A percentile compares a stretch with the other conserved stretches of the same genome.
phyloP scores from a whole-genome alignment of 2,329 filamentous ascomycete genomes.

The Fusarium chaquense region DNA sequence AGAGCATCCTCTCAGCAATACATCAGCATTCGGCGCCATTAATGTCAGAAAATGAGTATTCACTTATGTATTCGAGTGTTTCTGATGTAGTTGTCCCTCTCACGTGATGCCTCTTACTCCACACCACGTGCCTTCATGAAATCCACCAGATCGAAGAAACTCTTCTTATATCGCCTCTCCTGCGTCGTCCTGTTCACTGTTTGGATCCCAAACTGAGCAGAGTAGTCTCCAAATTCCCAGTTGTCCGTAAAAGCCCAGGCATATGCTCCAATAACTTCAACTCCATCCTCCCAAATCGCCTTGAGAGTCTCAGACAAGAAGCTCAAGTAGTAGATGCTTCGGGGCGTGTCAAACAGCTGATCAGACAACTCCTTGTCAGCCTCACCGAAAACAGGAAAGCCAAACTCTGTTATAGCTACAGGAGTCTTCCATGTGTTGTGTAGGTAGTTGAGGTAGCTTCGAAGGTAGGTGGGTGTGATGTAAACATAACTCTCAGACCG shows the following conservation, averaged over 20 bases:
- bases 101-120: constrained; percentile 13
- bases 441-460: constrained; percentile 66
- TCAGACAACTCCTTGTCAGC: constrained; percentile 58
- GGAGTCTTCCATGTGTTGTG: constrained; percentile 68
- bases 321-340: constrained; percentile 66
- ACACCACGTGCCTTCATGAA: constrained; percentile 56
- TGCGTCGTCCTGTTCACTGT: constrained; percentile 66
- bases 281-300: constrained; percentile 67
- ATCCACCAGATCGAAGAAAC: constrained; percentile 69
- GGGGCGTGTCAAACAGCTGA: constrained; percentile 65
- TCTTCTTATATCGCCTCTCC: constrained; percentile 66
- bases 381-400: constrained; percentile 66
- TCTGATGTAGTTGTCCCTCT: background rate
- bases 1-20: background rate
- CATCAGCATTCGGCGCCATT: background rate
- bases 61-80: background rate
- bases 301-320: constrained; percentile 67
- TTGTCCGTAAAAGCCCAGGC: constrained; percentile 67
- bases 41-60: background rate
- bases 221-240: constrained; percentile 64
- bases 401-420: constrained; percentile 66
- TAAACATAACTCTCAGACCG: constrained; percentile 68
- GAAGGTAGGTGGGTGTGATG: constrained; percentile 69
- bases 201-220: constrained; percentile 66
- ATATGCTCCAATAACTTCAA: constrained; percentile 65